A percentile compares a stretch with the other conserved stretches of the same genome.
Conservation (phyloP, 2,329 filamentous ascomycete species). For the Clarireedia sp. region DNA sequence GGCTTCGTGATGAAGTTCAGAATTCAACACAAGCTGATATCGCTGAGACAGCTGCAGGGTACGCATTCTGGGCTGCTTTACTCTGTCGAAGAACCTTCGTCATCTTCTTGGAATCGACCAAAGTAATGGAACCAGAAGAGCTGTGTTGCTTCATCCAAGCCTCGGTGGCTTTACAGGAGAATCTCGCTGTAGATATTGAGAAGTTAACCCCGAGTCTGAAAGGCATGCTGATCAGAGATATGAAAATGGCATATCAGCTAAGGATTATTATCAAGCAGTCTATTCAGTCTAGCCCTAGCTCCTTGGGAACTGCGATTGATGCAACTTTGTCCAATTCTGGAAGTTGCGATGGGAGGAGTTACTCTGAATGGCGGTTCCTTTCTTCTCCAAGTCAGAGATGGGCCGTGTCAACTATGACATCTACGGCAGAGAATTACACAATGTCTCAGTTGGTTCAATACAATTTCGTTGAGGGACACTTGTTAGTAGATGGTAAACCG, state of each 20-base stretch:
- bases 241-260: slow-evolving; percentile 36
- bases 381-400: slow-evolving; percentile 26
- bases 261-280: slow-evolving; percentile 30
- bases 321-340: slow-evolving; percentile 36
- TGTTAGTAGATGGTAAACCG: slow-evolving; percentile 41
- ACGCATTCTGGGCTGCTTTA: slow-evolving; percentile 47
- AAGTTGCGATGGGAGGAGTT: slow-evolving; percentile 10
- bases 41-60: slow-evolving; percentile 34
- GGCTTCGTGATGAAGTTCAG: slow-evolving; percentile 39
- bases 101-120: slow-evolving; percentile 6
- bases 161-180: slow-evolving; percentile 41
- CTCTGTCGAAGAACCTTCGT: slow-evolving; percentile 45
- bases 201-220: slow-evolving; percentile 30
- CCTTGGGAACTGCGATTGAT: slow-evolving; percentile 32
- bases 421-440: slow-evolving; percentile 18
- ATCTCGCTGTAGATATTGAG: slow-evolving; percentile 32
- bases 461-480: slow-evolving; percentile 37
- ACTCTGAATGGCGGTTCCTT: slow-evolving; percentile 23
- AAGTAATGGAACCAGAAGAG: slow-evolving; percentile 4
- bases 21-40: slow-evolving; percentile 32
- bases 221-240: slow-evolving; percentile 39
- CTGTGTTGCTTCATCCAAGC: slow-evolving; percentile 31
- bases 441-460: slow-evolving; percentile 33
- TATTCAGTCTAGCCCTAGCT: slow-evolving; percentile 26
- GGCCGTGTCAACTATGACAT: slow-evolving; percentile 33